These are phyloP conservation scores for Vanrija pseudolonga DNA, from an alignment of 1,284 basidiomycete species.

Conservation along the genomic window DNA sequence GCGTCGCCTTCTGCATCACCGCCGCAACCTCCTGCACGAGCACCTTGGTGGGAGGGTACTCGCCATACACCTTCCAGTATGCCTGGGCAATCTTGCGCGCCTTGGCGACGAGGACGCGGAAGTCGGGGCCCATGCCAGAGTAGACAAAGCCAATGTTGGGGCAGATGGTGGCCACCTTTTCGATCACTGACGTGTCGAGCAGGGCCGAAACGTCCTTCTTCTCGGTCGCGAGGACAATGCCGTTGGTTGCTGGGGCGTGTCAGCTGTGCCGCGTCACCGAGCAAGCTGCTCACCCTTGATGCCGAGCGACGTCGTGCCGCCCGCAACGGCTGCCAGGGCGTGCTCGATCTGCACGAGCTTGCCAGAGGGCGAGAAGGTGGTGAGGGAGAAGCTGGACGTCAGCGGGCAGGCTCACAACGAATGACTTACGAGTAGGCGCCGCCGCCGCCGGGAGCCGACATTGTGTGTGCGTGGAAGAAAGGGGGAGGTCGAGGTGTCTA, in stretches of 20 bases:
- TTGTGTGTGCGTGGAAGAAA: conserved; percentile 15
- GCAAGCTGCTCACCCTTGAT: conserved; percentile 74
- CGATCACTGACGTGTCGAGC: conserved; percentile 94
- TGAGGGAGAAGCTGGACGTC: conserved; percentile 82
- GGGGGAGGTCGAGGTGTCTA: neutral
- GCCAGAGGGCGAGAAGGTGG: conserved; percentile 97
- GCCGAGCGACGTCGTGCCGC: conserved; percentile 93
- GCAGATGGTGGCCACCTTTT: conserved; percentile 93
- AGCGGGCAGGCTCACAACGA: neutral
- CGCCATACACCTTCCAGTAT: conserved; percentile 99
- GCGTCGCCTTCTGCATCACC: conserved; percentile 98
- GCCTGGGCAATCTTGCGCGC: conserved; percentile 97
- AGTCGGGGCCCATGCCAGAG: conserved; percentile 99
- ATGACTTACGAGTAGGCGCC: conserved; percentile 49
- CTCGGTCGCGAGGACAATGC: conserved; percentile 98
- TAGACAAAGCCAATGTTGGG: conserved; percentile 99
- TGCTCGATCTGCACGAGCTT: conserved; percentile 99
- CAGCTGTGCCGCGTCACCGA: neutral
- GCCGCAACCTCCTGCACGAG: conserved; percentile 96
- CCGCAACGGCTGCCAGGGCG: conserved; percentile 93
- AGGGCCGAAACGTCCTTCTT: conserved; percentile 97
- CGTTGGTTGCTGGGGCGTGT: conserved; percentile 79
- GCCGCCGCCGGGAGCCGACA: conserved; percentile 49
- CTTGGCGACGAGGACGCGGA: conserved; percentile 85
- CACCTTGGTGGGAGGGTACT: conserved; percentile 96